Evolutionary conservation across 305 asterid species (phyloP).

Genomic region (Euphrasia arctica): DNA sequence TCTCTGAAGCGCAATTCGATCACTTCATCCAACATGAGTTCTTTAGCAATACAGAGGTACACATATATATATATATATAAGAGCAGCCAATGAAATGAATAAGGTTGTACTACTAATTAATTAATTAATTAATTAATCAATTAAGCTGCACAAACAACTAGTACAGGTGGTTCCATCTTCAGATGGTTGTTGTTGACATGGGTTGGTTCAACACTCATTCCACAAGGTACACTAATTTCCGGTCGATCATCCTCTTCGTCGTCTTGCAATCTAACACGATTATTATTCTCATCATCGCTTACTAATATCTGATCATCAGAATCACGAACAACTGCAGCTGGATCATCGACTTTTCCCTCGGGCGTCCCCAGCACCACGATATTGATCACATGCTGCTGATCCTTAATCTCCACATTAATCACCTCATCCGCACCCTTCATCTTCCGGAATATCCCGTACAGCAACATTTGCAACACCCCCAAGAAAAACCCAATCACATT

Average conservation of each 20-base stretch:
- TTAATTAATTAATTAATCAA: background rate
- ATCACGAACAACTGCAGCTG: background rate
- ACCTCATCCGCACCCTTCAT: slow-evolving; percentile 12
- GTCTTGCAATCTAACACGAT: too few relatives aligned
- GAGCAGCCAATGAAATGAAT: background rate
- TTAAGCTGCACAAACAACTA: slow-evolving; percentile 29
- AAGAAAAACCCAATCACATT: slow-evolving; percentile 49
- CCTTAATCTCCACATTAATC: slow-evolving; percentile 25
- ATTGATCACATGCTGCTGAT: slow-evolving; percentile 28
- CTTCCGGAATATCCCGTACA: slow-evolving; percentile 46
- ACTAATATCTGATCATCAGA: background rate
- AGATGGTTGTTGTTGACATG: slow-evolving; percentile 7
- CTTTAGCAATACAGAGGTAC: too few relatives aligned
- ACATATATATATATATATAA: too few relatives aligned
- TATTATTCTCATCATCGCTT: too few relatives aligned
- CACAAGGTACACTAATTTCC: slow-evolving; percentile 17
- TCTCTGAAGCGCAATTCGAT: too few relatives aligned
- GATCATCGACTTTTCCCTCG: slow-evolving; percentile 14
- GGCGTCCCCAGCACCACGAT: slow-evolving; percentile 37
- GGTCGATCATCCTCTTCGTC: background rate
- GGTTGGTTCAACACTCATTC: slow-evolving; percentile 30
- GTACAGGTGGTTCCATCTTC: slow-evolving; percentile 30
- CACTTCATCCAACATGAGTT: too few relatives aligned
- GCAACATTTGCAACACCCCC: slow-evolving; percentile 54
- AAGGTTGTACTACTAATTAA: background rate